These are phyloP conservation scores for Myriosclerotinia scirpicola DNA, from an alignment of 2,329 filamentous ascomycete species.

Conservation along the genomic window DNA sequence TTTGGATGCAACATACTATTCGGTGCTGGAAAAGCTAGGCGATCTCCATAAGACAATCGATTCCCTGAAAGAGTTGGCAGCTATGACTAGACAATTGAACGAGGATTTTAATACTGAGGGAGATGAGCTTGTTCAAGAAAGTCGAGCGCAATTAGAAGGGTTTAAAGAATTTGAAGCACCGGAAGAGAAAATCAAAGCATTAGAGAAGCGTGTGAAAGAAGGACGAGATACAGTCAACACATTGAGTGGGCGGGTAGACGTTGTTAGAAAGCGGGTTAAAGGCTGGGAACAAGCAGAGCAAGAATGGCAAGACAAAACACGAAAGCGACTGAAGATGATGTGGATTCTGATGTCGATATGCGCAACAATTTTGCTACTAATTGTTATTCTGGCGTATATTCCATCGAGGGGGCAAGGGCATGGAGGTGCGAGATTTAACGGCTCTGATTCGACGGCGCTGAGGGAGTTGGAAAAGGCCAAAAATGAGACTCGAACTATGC, in stretches of 20 bases:
- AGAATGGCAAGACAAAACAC: slow-evolving; percentile 67
- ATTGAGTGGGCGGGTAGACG: slow-evolving; percentile 63
- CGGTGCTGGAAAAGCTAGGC: slow-evolving; percentile 67
- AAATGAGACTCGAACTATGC: slow-evolving; percentile 29
- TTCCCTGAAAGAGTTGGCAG: slow-evolving; percentile 66
- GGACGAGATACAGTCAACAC: slow-evolving; percentile 60
- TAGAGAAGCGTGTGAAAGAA: slow-evolving; percentile 61
- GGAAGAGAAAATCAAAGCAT: slow-evolving; percentile 58
- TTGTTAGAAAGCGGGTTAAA: slow-evolving; percentile 63
- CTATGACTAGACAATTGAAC: slow-evolving; percentile 58
- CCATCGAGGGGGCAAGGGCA: slow-evolving; percentile 23
- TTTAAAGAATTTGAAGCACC: slow-evolving; percentile 66
- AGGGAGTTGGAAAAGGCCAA: slow-evolving; percentile 30
- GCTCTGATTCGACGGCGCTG: slow-evolving; percentile 26
- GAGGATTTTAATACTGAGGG: slow-evolving; percentile 60
- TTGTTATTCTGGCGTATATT: slow-evolving; percentile 42
- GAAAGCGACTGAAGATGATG: slow-evolving; percentile 59
- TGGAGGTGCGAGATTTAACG: slow-evolving; percentile 28
- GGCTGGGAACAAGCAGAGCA: slow-evolving; percentile 66
- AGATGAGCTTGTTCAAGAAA: slow-evolving; percentile 58
- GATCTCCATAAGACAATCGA: slow-evolving; percentile 63
- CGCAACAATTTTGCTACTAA: slow-evolving; percentile 47
- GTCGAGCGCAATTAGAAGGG: slow-evolving; percentile 52
- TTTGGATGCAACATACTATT: slow-evolving; percentile 74
- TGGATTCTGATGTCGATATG: slow-evolving; percentile 59